Base-by-base conservation (phyloP, 306 rosid genomes). In the Canavalia ensiformis region DNA sequence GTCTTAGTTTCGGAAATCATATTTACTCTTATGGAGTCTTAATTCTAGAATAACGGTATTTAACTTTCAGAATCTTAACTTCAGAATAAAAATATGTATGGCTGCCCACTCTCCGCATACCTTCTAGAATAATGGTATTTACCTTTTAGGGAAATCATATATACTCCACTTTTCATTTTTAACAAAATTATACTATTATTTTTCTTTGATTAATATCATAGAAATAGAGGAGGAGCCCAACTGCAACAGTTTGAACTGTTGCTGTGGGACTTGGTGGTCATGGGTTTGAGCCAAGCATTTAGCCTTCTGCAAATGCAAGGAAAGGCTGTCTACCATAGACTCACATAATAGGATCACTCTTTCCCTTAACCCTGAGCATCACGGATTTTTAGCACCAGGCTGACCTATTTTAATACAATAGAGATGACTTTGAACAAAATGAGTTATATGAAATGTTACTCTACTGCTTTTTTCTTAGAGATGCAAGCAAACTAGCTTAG, bases 171-270 rank as follows among this genome's bases (percentile, higher is more conserved):
- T 18, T 18, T 18, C 25, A 18, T 18, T 18, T 18, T 18, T 18
- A 18, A 18, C 49, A 66, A 66, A 66, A 35, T 25, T 66, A 66
- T 29, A 66, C 72, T 42, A 6, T 8, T 18, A 42, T 42, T 67
- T 42, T 67, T 33, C 76, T 8, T 0, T 51, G 33, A 71, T 50
- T 33, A 33, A 51, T 47, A 9, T 30, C 74, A 69, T 18, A 18
- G 28, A 47, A n/a, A 58, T 50, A 51, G 13, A 71, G 33, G 46
- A 29, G 76, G 56, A 51, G 76, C 46, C 56, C 28, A 12, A 50
- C 31, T 13, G 47, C 33, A 71, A 71, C 31, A 33, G 13, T 34
- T 50, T n/a, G 12, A 2, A 35, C 29, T 57, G 37, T 57, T 57
- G 37, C 64, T 4, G 7, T 58, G 9, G 30, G 8, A 30, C 65